phyloP scores from a whole-genome alignment of 2,329 filamentous ascomycete genomes.

The Nemania serpens region DNA sequence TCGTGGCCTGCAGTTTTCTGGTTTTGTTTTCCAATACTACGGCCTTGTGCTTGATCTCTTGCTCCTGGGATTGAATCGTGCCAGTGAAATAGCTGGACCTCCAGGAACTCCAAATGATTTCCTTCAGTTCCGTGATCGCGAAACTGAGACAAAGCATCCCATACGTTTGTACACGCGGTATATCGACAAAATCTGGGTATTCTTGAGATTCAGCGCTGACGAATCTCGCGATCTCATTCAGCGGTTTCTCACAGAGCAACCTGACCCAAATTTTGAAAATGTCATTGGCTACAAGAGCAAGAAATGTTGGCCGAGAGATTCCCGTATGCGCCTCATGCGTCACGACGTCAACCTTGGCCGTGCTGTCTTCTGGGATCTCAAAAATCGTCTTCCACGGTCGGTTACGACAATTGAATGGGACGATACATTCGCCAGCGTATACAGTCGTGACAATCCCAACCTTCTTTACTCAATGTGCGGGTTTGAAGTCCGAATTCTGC shows the following conservation, averaged over 20 bases:
- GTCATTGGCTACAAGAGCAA: constrained; percentile 99
- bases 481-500: constrained; percentile 94
- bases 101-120: constrained; percentile 96
- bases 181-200: constrained; percentile 98
- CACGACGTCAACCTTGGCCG: constrained; percentile 98
- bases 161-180: constrained; percentile 98
- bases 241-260: constrained; percentile 95
- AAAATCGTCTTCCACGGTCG: constrained; percentile 92
- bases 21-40: constrained; percentile 99
- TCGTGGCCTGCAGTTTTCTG: constrained; percentile 94
- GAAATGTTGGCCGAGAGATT: constrained; percentile 98
- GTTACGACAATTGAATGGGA: constrained; percentile 99
- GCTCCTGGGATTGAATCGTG: constrained; percentile 88
- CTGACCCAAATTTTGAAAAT: constrained; percentile 98
- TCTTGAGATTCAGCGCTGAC: constrained; percentile 90
- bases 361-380: constrained; percentile 98
- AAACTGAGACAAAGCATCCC: constrained; percentile 89
- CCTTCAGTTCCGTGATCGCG: constrained; percentile 91
- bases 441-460: constrained; percentile 97
- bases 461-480: constrained; percentile 97
- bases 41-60: constrained; percentile 93
- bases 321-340: constrained; percentile 96
- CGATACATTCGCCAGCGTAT: constrained; percentile 96
- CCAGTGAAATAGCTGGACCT: constrained; percentile 96
- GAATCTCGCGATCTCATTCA: constrained; percentile 96